Base-by-base conservation (phyloP, 345 rosid genomes). In the Salix exigua region DNA sequence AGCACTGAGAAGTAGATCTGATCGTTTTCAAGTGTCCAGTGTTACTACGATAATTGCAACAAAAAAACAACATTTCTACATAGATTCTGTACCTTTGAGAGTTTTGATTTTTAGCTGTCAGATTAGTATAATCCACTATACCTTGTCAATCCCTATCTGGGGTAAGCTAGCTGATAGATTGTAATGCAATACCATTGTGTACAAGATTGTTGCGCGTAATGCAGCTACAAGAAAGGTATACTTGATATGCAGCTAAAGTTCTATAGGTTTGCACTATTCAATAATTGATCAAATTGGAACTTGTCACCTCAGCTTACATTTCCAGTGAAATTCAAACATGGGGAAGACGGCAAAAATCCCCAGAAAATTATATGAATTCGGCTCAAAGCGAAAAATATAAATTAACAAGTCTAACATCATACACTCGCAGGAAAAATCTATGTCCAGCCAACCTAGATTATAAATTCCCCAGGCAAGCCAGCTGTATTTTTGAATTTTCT, bases 261-360 rank as follows among this genome's bases (percentile, higher is more conserved):
- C 25, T 58, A 58, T 23, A 23, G 63, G 10, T 0, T n/a, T n/a
- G 63, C n/a, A 10, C 28, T 58, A 26, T 58, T 58, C 63, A 58
- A 58, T 58, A 58, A 58, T 58, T 25, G 23, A 58, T n/a, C 23
- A 4, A 58, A 58, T 58, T 58, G 4, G 6, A 70, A 26, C 38
- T 26, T 72, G 42, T 48, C 25, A 6, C 11, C 25, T 12, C 14
- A 23, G 3, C 66, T 35, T 55, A 72, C 48, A 72, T 40, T 21
- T 70, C 46, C 75, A 26, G 10, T 21, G 58, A 25, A 66, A 40
- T 64, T 71, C 33, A 73, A 66, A 38, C 50, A 48, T 23, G 65
- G 70, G 74, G 71, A 58, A 7, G 74, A 48, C 48, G 0, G n/a
- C n/a, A 65, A 77, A 72, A 58, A 60, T 63, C 73, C 78, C 77